Evolutionary conservation across 1,284 basidiomycete genomes (phyloP).

Genomic region (Phaffia rhodozyma): DNA sequence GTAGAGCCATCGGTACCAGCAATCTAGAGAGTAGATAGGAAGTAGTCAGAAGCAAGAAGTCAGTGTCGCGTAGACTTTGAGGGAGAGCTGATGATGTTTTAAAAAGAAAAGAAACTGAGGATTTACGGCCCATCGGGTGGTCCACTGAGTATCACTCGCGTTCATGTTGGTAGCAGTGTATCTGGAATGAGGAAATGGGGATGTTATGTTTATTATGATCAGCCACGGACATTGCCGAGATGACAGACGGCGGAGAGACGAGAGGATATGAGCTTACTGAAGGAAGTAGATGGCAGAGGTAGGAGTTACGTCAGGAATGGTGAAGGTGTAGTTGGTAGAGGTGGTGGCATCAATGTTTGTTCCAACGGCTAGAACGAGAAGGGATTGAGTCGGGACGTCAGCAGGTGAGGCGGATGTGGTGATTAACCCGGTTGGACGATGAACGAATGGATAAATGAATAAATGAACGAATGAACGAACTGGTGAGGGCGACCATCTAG

Average conservation of each 20-base stretch:
- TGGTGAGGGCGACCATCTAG: conserved; percentile 25
- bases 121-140: conserved; percentile 35
- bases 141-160: conserved; percentile 27
- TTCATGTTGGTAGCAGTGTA: conserved; percentile 25
- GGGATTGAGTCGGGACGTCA: background rate
- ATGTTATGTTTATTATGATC: background rate
- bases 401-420: background rate
- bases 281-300: conserved; percentile 37
- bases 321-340: conserved; percentile 16
- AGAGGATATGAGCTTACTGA: conserved; percentile 24
- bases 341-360: conserved; percentile 31
- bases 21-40: conserved; percentile 24
- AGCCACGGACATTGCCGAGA: too few species aligned
- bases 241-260: background rate
- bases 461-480: conserved; percentile 17
- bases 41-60: background rate
- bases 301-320: conserved; percentile 32
- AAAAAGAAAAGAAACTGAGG: background rate
- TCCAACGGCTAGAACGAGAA: conserved; percentile 22
- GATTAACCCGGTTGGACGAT: background rate
- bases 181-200: background rate
- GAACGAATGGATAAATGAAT: conserved; percentile 10
- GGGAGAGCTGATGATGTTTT: background rate
- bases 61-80: background rate
- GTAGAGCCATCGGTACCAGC: conserved; percentile 29